phyloP scores from a whole-genome alignment of 73 alveolate species.

The Paramecium biaurelia region DNA sequence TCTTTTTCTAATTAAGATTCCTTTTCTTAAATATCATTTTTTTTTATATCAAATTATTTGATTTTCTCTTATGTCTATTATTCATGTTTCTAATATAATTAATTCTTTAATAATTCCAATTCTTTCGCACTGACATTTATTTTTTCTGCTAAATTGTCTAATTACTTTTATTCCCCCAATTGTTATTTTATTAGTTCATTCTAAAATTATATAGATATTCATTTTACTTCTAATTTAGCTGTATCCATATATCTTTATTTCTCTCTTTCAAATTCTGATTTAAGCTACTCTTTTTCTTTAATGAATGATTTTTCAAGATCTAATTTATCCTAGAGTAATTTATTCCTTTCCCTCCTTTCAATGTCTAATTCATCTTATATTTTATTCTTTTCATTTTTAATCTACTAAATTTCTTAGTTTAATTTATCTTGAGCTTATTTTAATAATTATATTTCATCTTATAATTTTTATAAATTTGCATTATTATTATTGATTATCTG shows the following conservation, averaged over 20 bases:
- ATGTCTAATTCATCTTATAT: neutral
- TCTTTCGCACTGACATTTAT: neutral
- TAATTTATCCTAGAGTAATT: neutral
- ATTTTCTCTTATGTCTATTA: neutral
- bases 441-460: neutral
- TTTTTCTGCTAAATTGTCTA: constrained; percentile 11
- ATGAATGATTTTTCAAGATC: neutral
- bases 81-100: neutral
- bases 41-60: neutral
- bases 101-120: neutral
- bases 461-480: neutral
- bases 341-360: neutral
- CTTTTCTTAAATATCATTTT: neutral
- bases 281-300: neutral
- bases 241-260: constrained; percentile 6
- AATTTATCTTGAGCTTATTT: neutral
- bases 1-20: neutral
- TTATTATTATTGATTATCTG: neutral
- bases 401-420: neutral
- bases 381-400: neutral
- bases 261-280: constrained; percentile 10
- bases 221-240: neutral
- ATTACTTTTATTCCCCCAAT: neutral
- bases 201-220: neutral
- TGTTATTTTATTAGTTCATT: neutral